A percentile compares a stretch with the other conserved stretches of the same genome.
These are phyloP conservation scores for Atalantia buxifolia DNA, from an alignment of 345 rosid genomes.

Conservation along the genomic window DNA sequence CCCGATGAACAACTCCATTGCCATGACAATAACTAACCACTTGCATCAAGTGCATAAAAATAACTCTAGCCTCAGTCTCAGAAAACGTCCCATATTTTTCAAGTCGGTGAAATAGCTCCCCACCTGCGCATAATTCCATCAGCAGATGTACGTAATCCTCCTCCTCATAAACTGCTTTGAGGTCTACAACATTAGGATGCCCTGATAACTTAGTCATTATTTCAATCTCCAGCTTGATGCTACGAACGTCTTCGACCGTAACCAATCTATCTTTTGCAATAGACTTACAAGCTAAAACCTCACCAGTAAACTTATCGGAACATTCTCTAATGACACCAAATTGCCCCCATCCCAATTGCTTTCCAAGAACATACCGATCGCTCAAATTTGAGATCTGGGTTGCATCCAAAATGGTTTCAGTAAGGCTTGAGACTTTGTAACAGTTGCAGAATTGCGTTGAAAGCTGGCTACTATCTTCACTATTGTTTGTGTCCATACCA, in stretches of 20 bases:
- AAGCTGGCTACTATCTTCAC: conserved; percentile 25
- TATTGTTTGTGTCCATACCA: conserved; percentile 49
- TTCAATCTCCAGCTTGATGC: conserved; percentile 59
- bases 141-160: conserved; percentile 56
- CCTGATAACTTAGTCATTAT: conserved; percentile 59
- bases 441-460: conserved; percentile 33
- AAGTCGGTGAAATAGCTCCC: conserved; percentile 64
- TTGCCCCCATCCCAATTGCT: conserved; percentile 80
- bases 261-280: conserved; percentile 56
- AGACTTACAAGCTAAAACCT: conserved; percentile 63
- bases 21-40: conserved; percentile 69
- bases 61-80: conserved; percentile 46
- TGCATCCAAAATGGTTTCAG: conserved; percentile 49
- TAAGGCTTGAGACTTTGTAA: conserved; percentile 46
- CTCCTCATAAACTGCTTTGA: conserved; percentile 70
- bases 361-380: conserved; percentile 60
- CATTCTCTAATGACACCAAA: conserved; percentile 77
- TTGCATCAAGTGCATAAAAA: conserved; percentile 63
- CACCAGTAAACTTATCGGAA: conserved; percentile 51
- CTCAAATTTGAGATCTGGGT: conserved; percentile 50
- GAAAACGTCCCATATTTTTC: conserved; percentile 63
- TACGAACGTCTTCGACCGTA: conserved; percentile 42
- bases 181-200: conserved; percentile 60
- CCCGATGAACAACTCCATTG: conserved; percentile 70
- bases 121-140: conserved; percentile 75